A percentile compares a stretch with the other conserved stretches of the same genome.
Conservation (phyloP, 2,329 filamentous ascomycete species). For the Diaporthe eres region DNA sequence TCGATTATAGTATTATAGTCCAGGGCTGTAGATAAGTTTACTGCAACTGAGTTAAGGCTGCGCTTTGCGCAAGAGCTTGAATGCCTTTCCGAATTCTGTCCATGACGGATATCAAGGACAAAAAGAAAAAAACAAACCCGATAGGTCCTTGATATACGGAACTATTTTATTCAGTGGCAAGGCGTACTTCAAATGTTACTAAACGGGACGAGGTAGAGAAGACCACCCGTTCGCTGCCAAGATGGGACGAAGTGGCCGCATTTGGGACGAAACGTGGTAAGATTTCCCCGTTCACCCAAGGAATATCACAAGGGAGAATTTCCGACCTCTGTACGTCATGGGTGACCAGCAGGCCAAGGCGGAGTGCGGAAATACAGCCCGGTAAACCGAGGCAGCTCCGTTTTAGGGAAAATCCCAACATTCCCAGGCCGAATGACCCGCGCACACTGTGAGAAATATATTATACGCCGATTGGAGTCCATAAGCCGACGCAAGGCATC, state of each 20-base stretch:
- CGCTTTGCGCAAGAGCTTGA: background rate
- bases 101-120: background rate
- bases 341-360: background rate
- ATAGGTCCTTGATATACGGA: background rate
- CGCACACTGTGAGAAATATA: constrained; percentile 1
- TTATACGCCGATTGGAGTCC: background rate
- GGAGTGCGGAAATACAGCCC: background rate
- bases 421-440: constrained; percentile 11
- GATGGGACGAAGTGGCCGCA: background rate
- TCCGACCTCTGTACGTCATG: constrained; percentile 6
- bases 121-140: background rate
- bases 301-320: background rate
- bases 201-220: background rate
- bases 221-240: constrained; percentile 8
- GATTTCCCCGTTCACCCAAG: background rate
- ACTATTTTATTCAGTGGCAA: background rate
- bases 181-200: background rate
- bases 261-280: background rate
- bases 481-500: background rate
- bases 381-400: background rate
- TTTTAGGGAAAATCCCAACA: background rate
- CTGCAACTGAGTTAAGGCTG: background rate
- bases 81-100: background rate
- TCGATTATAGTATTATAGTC: no score
- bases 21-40: background rate